Conservation (phyloP, 179 eudicot genomes). For the Vitellaria paradoxa region DNA sequence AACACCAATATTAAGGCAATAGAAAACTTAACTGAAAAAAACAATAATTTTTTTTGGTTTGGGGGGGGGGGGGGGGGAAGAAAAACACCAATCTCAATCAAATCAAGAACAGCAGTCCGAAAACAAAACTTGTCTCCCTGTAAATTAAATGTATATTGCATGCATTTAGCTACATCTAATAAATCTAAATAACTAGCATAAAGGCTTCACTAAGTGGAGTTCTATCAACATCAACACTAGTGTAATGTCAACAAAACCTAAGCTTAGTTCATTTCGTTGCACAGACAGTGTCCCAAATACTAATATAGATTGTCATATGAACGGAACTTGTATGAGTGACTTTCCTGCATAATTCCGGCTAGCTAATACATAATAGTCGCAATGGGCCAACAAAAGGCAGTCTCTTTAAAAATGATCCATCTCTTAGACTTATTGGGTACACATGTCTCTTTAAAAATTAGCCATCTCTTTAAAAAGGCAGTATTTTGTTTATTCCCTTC, state of each 20-base stretch:
- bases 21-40: too few species aligned
- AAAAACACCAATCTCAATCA: not conserved
- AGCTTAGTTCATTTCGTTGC: not conserved
- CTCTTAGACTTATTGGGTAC: too few species aligned
- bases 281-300: not conserved
- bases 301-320: not conserved
- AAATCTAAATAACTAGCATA: not conserved
- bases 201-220: not conserved
- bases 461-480: too few species aligned
- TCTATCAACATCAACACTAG: not conserved
- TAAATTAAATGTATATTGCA: not conserved
- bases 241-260: too few species aligned
- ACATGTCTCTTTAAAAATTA: too few species aligned
- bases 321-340: not conserved
- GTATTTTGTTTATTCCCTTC: too few species aligned
- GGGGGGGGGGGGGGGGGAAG: too few species aligned
- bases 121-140: not conserved
- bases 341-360: not conserved
- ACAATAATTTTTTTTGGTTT: too few species aligned
- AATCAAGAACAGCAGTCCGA: not conserved
- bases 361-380: not conserved
- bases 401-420: too few species aligned
- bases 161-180: not conserved
- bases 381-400: not conserved
- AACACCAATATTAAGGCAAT: too few species aligned